Evolutionary conservation across 345 rosid genomes (phyloP).

Genomic region (Gossypium stocksii): DNA sequence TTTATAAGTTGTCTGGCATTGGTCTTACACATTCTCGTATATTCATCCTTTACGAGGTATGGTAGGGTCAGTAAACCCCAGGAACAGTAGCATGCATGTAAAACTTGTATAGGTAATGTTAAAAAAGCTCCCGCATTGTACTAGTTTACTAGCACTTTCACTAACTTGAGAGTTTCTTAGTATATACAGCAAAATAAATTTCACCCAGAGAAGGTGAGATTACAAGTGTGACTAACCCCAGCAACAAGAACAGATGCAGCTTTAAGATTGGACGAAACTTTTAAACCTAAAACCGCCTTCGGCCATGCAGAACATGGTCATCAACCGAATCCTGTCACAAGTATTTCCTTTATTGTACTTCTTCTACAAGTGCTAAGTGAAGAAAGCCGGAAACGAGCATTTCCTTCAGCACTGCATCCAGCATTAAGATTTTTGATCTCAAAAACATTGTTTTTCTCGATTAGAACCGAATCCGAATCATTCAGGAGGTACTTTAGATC

Average conservation of each 20-base stretch:
- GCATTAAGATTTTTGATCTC: background rate
- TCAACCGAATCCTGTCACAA: background rate
- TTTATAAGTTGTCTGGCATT: background rate
- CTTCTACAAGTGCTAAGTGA: background rate
- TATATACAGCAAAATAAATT: too few relatives aligned
- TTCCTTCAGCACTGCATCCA: background rate
- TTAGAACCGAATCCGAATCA: background rate
- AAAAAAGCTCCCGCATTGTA: too few relatives aligned
- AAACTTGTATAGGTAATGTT: background rate
- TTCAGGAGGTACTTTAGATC: conserved; percentile 11
- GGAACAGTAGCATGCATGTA: too few relatives aligned
- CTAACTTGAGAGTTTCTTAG: too few relatives aligned
- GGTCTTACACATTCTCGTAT: background rate
- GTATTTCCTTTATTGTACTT: background rate
- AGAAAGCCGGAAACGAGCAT: background rate
- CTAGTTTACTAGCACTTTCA: too few relatives aligned
- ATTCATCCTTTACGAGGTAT: too few relatives aligned
- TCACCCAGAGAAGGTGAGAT: too few relatives aligned
- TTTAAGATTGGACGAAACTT: too few relatives aligned
- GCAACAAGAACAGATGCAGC: too few relatives aligned
- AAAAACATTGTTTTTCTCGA: background rate
- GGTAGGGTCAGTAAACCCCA: too few relatives aligned
- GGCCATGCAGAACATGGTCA: background rate
- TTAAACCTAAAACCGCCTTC: too few relatives aligned
- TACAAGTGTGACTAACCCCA: too few relatives aligned